Evolutionary conservation across 371 early-diverging fungal genomes (phyloP).

Genomic region (Mucor lusitanicus): DNA sequence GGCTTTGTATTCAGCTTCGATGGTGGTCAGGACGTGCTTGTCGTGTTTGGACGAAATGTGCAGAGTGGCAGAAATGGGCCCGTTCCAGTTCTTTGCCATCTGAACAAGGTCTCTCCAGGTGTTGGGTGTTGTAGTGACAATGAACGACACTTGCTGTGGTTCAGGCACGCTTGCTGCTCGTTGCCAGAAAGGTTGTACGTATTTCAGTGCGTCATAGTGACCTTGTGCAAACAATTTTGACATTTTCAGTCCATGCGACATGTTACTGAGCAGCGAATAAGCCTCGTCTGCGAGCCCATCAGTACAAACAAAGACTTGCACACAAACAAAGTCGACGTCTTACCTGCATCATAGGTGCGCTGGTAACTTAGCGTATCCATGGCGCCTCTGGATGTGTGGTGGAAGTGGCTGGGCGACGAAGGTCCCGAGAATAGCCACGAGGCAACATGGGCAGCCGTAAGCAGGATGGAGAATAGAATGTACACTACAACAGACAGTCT

Average conservation of each 20-base stretch:
- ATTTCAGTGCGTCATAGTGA: slow-evolving; percentile 16
- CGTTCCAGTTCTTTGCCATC: slow-evolving; percentile 43
- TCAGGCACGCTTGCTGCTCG: slow-evolving; percentile 22
- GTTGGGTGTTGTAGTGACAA: slow-evolving; percentile 37
- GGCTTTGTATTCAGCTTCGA: slow-evolving; percentile 23
- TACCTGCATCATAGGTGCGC: slow-evolving; percentile 50
- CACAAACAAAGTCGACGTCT: not conserved
- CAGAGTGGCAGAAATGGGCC: slow-evolving; percentile 48
- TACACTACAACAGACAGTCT: slow-evolving; percentile 36
- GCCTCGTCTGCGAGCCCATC: slow-evolving; percentile 17
- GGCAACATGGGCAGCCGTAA: slow-evolving; percentile 34
- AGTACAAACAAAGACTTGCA: not conserved
- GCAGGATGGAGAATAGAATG: slow-evolving; percentile 37
- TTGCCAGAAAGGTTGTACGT: slow-evolving; percentile 37
- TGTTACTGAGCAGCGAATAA: slow-evolving; percentile 39
- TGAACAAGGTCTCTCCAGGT: slow-evolving; percentile 41
- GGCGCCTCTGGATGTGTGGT: not conserved
- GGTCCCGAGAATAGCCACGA: slow-evolving; percentile 20
- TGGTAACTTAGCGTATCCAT: slow-evolving; percentile 15
- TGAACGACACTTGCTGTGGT: slow-evolving; percentile 31
- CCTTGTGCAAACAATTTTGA: slow-evolving; percentile 46
- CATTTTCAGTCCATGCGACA: slow-evolving; percentile 48
- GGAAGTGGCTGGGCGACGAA: not conserved
- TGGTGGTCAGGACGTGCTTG: not conserved
- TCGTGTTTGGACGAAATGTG: slow-evolving; percentile 20